Evolutionary conservation across 2,329 filamentous ascomycete genomes (phyloP), one percentile per base, ranked within the genome.

Genomic region (Fusarium dimerum): DNA sequence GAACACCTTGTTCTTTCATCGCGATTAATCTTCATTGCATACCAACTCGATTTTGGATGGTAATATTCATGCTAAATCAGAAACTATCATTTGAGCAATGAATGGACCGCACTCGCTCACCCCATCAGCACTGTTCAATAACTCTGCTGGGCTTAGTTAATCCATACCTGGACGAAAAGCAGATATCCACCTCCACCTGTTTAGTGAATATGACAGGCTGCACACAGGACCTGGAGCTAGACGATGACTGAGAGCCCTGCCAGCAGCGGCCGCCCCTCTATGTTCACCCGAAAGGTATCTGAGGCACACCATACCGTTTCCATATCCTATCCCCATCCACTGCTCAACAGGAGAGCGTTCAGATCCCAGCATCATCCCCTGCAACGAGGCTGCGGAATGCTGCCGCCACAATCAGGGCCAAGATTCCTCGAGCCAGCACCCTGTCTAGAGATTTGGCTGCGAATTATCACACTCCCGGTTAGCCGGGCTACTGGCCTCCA

Each of bases 321-420:
- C 32, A 32, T 54, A 43, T 38, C 45, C 44, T 48, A 52, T 49
- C 57, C 48, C 54, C 47, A 45, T 43, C 41, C 43, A 16, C n/a
- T 30, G 32, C 36, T 41, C 17, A 16, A 32, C 20, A 55, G 52
- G 52, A 54, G 47, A 15, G 47, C 32, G 52, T 52, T 50, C 50
- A 59, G 55, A 61, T 63, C 62, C 54, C 47, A 29, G 48, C 41
- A 26, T 26, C 20, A 40, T 39, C 51, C 61, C 61, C 54, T 64
- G 57, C 58, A 47, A 45, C 57, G 51, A 60, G 57, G 63, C 61
- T 64, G 63, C 63, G 63, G 63, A 65, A 65, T 59, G 56, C 60
- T 65, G 51, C 63, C 63, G 57, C 61, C 63, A 64, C 63, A 54
- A 43, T 47, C 44, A 55, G 54, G 58, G 57, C 61, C 52, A 64